Percentiles rank a stretch among this genome's conserved stretches.
These are phyloP conservation scores for Debaryomyces fabryi DNA, from an alignment of 1,139 yeast genomes.

Conservation along the genomic window DNA sequence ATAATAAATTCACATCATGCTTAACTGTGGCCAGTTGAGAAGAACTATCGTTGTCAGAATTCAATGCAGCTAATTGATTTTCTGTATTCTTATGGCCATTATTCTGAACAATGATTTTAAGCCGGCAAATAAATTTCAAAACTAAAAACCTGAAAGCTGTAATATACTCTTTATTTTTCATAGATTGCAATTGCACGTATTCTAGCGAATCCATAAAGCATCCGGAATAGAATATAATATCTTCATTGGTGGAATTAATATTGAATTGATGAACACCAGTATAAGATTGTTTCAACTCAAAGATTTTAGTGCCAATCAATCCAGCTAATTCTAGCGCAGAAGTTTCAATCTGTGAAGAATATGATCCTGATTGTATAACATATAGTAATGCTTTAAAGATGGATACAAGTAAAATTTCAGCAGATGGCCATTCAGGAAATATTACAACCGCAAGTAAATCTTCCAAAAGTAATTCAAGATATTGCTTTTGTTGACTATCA, in stretches of 20 bases:
- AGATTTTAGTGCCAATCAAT: conserved; percentile 51
- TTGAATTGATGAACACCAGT: conserved; percentile 17
- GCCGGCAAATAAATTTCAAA: conserved; percentile 14
- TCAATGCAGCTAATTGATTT: conserved; percentile 14
- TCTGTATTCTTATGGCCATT: background rate
- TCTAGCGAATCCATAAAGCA: conserved; percentile 15
- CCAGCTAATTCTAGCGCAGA: conserved; percentile 60
- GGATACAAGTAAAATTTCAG: conserved; percentile 50
- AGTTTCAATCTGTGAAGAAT: conserved; percentile 45
- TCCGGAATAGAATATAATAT: conserved; percentile 13
- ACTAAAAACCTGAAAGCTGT: conserved; percentile 17
- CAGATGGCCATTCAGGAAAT: conserved; percentile 63
- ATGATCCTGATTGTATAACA: conserved; percentile 35
- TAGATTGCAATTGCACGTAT: conserved; percentile 17
- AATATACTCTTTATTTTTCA: conserved; percentile 10
- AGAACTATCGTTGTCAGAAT: conserved; percentile 13
- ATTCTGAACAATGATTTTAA: conserved; percentile 5
- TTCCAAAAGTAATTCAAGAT: conserved; percentile 54
- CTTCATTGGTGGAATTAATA: conserved; percentile 15
- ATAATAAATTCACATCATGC: conserved; percentile 1
- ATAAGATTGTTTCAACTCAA: conserved; percentile 28
- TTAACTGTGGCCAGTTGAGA: background rate
- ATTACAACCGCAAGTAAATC: conserved; percentile 55
- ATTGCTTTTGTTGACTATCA: conserved; percentile 39
- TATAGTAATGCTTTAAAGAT: conserved; percentile 44